A percentile compares a stretch with the other conserved stretches of the same genome.
Evolutionary conservation across 164 flowering plant species (phyloP).

Genomic region (Berberis thunbergii): DNA sequence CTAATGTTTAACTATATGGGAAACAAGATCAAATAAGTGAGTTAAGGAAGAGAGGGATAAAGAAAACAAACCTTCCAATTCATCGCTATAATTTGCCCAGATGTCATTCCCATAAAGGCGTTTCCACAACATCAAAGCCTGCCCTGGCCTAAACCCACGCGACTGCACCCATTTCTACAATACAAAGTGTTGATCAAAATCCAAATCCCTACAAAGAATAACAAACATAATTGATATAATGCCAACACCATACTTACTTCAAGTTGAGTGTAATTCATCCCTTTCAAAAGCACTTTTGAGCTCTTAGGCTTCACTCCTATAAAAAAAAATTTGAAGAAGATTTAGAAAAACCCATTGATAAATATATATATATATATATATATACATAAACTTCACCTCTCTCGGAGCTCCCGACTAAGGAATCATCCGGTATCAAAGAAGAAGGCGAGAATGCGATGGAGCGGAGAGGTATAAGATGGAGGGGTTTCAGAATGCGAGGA

Average conservation of each 20-base stretch:
- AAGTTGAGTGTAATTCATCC: slow-evolving; percentile 66
- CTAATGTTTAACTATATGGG: no score
- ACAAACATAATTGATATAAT: slow-evolving; percentile 3
- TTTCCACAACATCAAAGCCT: slow-evolving; percentile 95
- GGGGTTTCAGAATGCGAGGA: slow-evolving; percentile 9
- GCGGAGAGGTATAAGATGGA: neutral
- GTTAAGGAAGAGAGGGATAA: neutral
- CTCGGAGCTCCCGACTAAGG: neutral
- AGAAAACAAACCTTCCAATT: slow-evolving; percentile 50
- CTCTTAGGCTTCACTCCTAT: slow-evolving; percentile 9
- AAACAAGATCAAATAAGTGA: neutral
- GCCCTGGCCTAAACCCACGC: slow-evolving; percentile 79
- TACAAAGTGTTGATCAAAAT: neutral
- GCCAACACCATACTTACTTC: slow-evolving; percentile 30
- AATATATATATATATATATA: neutral
- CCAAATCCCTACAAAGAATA: neutral
- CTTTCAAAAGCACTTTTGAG: slow-evolving; percentile 60
- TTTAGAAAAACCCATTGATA: neutral
- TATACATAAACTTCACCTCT: neutral
- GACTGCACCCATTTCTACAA: slow-evolving; percentile 80
- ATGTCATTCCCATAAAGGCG: slow-evolving; percentile 60
- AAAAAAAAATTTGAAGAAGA: neutral
- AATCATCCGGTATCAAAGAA: no score
- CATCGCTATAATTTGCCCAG: slow-evolving; percentile 77
- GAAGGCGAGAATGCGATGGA: no score